These are phyloP conservation scores for Fusarium tupiense DNA, from an alignment of 2,329 filamentous ascomycete genomes.

Conservation along the genomic window DNA sequence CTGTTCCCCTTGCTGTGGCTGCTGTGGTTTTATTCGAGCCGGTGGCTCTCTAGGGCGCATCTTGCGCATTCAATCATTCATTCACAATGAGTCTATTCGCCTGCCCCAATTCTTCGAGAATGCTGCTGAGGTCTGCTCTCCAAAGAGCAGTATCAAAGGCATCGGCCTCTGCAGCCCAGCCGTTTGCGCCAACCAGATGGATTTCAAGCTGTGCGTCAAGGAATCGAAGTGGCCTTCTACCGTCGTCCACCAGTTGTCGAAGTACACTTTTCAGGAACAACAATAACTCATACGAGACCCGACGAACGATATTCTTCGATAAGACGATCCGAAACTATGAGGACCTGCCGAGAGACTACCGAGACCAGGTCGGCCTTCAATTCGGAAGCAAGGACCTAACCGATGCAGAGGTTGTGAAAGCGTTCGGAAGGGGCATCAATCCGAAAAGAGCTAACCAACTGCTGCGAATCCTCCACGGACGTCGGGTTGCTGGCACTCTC, in stretches of 20 bases:
- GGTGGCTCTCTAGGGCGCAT: slow-evolving; percentile 39
- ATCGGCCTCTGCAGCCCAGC: slow-evolving; percentile 21
- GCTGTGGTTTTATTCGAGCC: slow-evolving; percentile 33
- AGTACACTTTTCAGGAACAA: slow-evolving; percentile 17
- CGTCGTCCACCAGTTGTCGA: slow-evolving; percentile 15
- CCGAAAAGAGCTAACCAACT: slow-evolving; percentile 61
- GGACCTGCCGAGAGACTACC: slow-evolving; percentile 66
- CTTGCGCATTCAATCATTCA: slow-evolving; percentile 30
- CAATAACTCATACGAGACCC: slow-evolving; percentile 32
- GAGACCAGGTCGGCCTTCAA: slow-evolving; percentile 63
- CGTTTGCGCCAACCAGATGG: slow-evolving; percentile 39
- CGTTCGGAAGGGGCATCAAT: slow-evolving; percentile 63
- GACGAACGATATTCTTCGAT: slow-evolving; percentile 49
- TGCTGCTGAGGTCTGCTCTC: slow-evolving; percentile 44
- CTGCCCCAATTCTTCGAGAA: slow-evolving; percentile 45
- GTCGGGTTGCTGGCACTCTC: slow-evolving; percentile 70
- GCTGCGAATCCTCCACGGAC: slow-evolving; percentile 68
- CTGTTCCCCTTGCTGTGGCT: slow-evolving; percentile 13
- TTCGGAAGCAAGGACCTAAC: slow-evolving; percentile 63
- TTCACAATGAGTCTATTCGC: slow-evolving; percentile 44
- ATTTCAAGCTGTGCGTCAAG: slow-evolving; percentile 28
- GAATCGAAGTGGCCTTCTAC: slow-evolving; percentile 7
- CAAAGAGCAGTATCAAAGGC: slow-evolving; percentile 38
- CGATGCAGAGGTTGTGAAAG: slow-evolving; percentile 54
- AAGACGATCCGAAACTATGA: slow-evolving; percentile 63